Evolutionary conservation across 768 basidiomycete genomes (phyloP), one percentile per base, ranked within the genome.

Genomic region (Suillus fuscotomentosus): DNA sequence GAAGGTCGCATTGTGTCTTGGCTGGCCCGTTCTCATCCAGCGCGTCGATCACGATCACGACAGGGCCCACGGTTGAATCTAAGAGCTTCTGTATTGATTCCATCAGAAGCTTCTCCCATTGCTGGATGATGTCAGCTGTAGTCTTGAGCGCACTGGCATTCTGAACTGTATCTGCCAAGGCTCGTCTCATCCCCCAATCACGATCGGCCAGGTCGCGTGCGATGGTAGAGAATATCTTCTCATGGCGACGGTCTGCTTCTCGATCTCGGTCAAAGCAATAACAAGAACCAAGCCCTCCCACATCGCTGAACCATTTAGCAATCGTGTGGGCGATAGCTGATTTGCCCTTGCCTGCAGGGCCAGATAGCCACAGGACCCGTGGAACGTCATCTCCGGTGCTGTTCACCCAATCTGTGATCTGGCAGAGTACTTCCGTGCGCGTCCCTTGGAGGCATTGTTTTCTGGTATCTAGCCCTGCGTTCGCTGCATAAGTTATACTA

Each of bases 41-140:
- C 5, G 63, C 72, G 48, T 75, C 74, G 39, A 74, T 69, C 57
- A 75, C 61, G 31, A 72, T 60, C 17, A 72, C 53, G 11, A 74
- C 65, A 42, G 69, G 74, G 1, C 69, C 66, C 39, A 69, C 34
- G 20, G 8, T 45, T 31, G 45, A 34, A 36, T 63, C 60, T 10
- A 60, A 68, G 15, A 34, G 39, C 62, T 41, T 41, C 10, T 3
- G 55, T 47, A 14, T 67, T 63, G 24, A 59, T 45, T 60, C 50
- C 42, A 70, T 24, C 10, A 72, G 65, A 39, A 71, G 61, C 5
- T 66, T 63, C 11, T 64, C 51, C 34, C 71, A 67, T 42, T 71
- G 71, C 13, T 42, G 39, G 27, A 60, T 5, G 8, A 60, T 36
- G 9, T 60, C 60, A 3, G 42, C 20, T 6, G 60, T 60, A 31